A percentile compares a stretch with the other conserved stretches of the same genome.
phyloP scores from a whole-genome alignment of 805 yeast genomes.

The Candida patagonica region DNA sequence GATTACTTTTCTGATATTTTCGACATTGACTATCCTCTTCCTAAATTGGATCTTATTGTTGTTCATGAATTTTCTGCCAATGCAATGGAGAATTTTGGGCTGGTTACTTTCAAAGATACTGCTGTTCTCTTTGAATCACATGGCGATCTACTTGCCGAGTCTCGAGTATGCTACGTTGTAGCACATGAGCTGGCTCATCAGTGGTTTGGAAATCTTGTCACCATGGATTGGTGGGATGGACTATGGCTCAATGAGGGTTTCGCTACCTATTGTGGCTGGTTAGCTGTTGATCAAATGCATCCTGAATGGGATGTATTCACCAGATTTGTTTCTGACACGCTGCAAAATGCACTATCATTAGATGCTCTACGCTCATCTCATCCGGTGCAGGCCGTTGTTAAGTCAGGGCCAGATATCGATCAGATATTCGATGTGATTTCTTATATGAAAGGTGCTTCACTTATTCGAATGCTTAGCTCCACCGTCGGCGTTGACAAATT shows the following conservation, averaged over 20 bases:
- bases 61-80: slow-evolving; percentile 74
- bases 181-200: slow-evolving; percentile 86
- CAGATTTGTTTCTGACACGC: slow-evolving; percentile 65
- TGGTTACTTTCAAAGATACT: slow-evolving; percentile 58
- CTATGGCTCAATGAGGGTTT: slow-evolving; percentile 86
- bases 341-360: slow-evolving; percentile 63
- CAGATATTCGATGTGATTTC: slow-evolving; percentile 79
- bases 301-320: slow-evolving; percentile 81
- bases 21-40: slow-evolving; percentile 67
- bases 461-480: slow-evolving; percentile 66
- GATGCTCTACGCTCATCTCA: slow-evolving; percentile 69
- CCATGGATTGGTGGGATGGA: slow-evolving; percentile 94
- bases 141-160: slow-evolving; percentile 50
- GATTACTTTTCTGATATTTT: slow-evolving; percentile 57
- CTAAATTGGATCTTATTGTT: slow-evolving; percentile 72
- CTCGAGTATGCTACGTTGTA: slow-evolving; percentile 72
- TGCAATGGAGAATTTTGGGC: slow-evolving; percentile 91
- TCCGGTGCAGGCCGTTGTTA: slow-evolving; percentile 76
- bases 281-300: slow-evolving; percentile 56
- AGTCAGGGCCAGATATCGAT: slow-evolving; percentile 67
- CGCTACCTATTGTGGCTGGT: slow-evolving; percentile 78
- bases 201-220: slow-evolving; percentile 84
- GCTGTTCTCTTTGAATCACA: slow-evolving; percentile 61
- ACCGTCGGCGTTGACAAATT: slow-evolving; percentile 61
- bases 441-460: slow-evolving; percentile 71